These are phyloP conservation scores for Moesziomyces parantarcticus DNA, from an alignment of 1,284 basidiomycete genomes.

Conservation along the genomic window DNA sequence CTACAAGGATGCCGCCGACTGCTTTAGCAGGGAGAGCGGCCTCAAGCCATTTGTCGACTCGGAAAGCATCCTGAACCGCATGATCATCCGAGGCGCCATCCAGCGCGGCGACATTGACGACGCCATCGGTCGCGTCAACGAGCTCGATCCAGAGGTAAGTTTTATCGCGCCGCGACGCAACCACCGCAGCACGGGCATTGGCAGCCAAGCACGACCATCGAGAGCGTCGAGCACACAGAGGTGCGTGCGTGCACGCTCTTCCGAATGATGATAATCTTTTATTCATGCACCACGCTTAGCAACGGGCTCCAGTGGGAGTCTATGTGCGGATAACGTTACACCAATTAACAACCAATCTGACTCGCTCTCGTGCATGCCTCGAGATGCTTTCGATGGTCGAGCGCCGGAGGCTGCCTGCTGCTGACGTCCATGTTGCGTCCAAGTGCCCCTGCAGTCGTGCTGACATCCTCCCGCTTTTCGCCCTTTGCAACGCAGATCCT, in stretches of 20 bases:
- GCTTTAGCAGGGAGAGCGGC: constrained; percentile 88
- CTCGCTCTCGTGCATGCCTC: constrained; percentile 17
- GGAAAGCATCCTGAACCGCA: constrained; percentile 89
- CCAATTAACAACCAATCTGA: constrained; percentile 41
- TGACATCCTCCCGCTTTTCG: constrained; percentile 6
- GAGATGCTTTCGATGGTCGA: not conserved
- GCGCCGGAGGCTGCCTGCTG: constrained; percentile 2
- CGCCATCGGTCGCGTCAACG: constrained; percentile 91
- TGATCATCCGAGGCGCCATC: constrained; percentile 91
- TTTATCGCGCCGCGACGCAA: not conserved
- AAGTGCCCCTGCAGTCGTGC: not conserved
- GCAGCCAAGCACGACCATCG: not conserved
- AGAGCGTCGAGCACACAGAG: not conserved
- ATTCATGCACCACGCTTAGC: constrained; percentile 99
- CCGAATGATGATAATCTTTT: constrained; percentile 70
- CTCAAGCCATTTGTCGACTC: constrained; percentile 80
- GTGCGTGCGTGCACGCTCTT: not conserved
- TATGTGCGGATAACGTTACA: constrained; percentile 52
- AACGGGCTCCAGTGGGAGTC: constrained; percentile 55
- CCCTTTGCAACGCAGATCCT: constrained; percentile 77
- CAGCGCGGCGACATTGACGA: constrained; percentile 94
- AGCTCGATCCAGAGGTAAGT: constrained; percentile 94
- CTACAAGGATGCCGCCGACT: constrained; percentile 93
- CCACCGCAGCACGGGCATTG: constrained; percentile 11
- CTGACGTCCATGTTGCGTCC: constrained; percentile 1